Percentiles rank a stretch among this genome's conserved stretches.
Conservation (phyloP, 164 flowering plant species). For the Nelumbo lutea region DNA sequence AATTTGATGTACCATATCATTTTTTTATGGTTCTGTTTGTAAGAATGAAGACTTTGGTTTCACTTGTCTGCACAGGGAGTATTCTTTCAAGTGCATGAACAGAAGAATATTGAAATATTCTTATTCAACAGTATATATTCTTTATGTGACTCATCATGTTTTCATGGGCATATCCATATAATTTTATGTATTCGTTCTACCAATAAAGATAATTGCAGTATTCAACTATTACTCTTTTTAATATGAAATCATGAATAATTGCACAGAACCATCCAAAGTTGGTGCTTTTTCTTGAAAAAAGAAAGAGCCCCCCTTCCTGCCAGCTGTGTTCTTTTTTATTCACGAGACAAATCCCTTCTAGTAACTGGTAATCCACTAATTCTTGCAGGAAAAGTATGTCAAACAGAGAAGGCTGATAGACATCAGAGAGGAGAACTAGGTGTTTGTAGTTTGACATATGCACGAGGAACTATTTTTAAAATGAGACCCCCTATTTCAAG, state of each 20-base stretch:
- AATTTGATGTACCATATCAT: neutral
- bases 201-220: too few relatives aligned
- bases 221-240: too few relatives aligned
- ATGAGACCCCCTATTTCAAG: conserved; percentile 18
- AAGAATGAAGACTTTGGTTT: neutral
- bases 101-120: neutral
- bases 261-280: too few relatives aligned
- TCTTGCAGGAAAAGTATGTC: conserved; percentile 50
- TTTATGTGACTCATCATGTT: neutral
- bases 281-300: too few relatives aligned
- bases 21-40: neutral
- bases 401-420: conserved; percentile 26
- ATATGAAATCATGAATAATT: too few relatives aligned
- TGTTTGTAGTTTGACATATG: conserved; percentile 21
- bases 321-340: neutral
- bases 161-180: neutral
- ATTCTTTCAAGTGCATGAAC: neutral
- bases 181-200: too few relatives aligned
- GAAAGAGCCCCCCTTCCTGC: too few relatives aligned
- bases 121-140: neutral
- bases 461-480: conserved; percentile 21
- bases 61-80: too few relatives aligned
- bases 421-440: conserved; percentile 25
- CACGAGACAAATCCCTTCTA: neutral
- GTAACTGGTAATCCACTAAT: neutral